Conservation (phyloP, 108 stramenopile genomes). For the Stephanodiscus minutulus region DNA sequence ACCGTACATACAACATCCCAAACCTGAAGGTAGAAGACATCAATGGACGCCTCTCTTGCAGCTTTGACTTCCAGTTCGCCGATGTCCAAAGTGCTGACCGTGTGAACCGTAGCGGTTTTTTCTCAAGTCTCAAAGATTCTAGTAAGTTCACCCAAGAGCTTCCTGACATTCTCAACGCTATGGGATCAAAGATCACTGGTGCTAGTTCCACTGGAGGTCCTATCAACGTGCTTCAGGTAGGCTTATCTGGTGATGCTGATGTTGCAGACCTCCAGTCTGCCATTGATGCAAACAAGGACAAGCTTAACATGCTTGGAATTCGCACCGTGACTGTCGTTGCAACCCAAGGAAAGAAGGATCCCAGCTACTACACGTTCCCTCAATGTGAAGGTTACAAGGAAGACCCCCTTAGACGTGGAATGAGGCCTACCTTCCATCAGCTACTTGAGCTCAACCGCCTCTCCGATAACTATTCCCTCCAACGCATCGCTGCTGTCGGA, state of each 20-base stretch:
- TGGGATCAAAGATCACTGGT: constrained; percentile 62
- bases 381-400: constrained; percentile 78
- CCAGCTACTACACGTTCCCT: constrained; percentile 88
- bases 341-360: constrained; percentile 73
- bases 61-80: constrained; percentile 88
- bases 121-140: constrained; percentile 61
- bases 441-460: constrained; percentile 89
- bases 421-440: constrained; percentile 97
- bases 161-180: constrained; percentile 62
- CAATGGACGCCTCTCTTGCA: constrained; percentile 75
- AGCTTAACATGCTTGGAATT: constrained; percentile 74
- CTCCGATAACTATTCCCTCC: constrained; percentile 79
- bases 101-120: constrained; percentile 70
- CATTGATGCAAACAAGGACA: constrained; percentile 53
- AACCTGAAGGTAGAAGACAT: constrained; percentile 60
- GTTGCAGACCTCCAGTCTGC: constrained; percentile 57
- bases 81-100: constrained; percentile 74
- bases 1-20: constrained; percentile 90
- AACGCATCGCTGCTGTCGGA: constrained; percentile 88
- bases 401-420: constrained; percentile 92
- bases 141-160: constrained; percentile 56
- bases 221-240: constrained; percentile 87
- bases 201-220: constrained; percentile 58
- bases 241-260: constrained; percentile 38
- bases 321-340: constrained; percentile 84